A percentile compares a stretch with the other conserved stretches of the same genome.
These are phyloP conservation scores for Nepenthes alata DNA, from an alignment of 179 eudicot species.

Conservation along the genomic window DNA sequence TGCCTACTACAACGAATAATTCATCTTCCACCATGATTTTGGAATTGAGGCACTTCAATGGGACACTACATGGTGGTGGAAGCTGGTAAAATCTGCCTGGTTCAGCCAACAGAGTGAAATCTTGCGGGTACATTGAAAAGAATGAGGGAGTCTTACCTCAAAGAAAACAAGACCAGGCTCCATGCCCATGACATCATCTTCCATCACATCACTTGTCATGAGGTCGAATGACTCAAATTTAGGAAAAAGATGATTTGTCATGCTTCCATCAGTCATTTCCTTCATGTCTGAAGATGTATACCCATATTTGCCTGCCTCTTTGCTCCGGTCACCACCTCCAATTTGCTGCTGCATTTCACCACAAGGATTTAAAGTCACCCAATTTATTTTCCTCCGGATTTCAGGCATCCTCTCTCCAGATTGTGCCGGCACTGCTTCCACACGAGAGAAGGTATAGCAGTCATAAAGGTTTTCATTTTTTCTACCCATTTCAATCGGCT, in stretches of 20 bases:
- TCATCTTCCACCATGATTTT: too few species aligned
- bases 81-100: background rate
- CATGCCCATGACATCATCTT: constrained; percentile 83
- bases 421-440: constrained; percentile 39
- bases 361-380: constrained; percentile 81
- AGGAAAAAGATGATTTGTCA: constrained; percentile 34
- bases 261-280: constrained; percentile 16
- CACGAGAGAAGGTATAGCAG: constrained; percentile 65
- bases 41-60: too few species aligned
- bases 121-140: too few species aligned
- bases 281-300: constrained; percentile 16
- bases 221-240: constrained; percentile 78
- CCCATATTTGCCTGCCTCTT: constrained; percentile 15
- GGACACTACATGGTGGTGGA: too few species aligned
- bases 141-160: constrained; percentile 44
- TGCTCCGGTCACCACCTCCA: constrained; percentile 14
- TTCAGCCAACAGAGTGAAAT: too few species aligned
- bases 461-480: constrained; percentile 69
- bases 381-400: constrained; percentile 54
- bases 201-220: constrained; percentile 76
- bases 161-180: constrained; percentile 96
- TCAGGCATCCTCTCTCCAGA: constrained; percentile 33
- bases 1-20: too few species aligned
- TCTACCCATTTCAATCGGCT: constrained; percentile 73
- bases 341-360: constrained; percentile 46